Evolutionary conservation across 306 rosid genomes (phyloP).

Genomic region (Trichosanthes cucumerina): DNA sequence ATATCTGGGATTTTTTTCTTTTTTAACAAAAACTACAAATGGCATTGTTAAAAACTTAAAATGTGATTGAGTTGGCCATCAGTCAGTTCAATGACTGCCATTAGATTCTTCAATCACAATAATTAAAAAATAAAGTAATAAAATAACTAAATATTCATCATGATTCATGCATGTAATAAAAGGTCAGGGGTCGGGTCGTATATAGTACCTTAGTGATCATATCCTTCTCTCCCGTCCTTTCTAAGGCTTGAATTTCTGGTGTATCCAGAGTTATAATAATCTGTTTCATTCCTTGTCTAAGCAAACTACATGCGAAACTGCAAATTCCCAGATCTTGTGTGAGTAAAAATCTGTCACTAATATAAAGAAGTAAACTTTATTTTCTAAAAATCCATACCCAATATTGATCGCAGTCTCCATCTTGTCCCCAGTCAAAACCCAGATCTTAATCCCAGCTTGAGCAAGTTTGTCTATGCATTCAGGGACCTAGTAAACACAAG

Average conservation of each 20-base stretch:
- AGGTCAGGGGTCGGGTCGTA: background rate
- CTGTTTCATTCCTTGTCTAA: constrained; percentile 96
- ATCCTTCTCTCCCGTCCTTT: constrained; percentile 71
- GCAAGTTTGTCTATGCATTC: constrained; percentile 91
- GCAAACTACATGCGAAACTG: constrained; percentile 95
- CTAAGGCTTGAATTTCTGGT: constrained; percentile 65
- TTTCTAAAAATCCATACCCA: constrained; percentile 46
- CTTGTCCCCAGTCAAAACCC: constrained; percentile 99
- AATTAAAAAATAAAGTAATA: background rate
- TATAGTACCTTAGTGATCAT: constrained; percentile 41
- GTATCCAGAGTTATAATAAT: constrained; percentile 58
- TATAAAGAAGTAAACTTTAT: background rate
- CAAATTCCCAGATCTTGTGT: constrained; percentile 28
- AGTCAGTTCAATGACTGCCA: background rate
- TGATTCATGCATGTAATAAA: background rate
- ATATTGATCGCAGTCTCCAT: constrained; percentile 98
- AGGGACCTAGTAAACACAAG: constrained; percentile 57
- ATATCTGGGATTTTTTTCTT: background rate
- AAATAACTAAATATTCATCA: background rate
- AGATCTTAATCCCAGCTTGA: constrained; percentile 93
- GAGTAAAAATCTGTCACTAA: constrained; percentile 17
- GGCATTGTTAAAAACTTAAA: background rate
- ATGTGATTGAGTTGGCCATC: background rate
- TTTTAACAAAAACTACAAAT: background rate
- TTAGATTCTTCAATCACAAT: background rate